phyloP scores from a whole-genome alignment of 257 asterid species.

The Nicotiana noctiflora region DNA sequence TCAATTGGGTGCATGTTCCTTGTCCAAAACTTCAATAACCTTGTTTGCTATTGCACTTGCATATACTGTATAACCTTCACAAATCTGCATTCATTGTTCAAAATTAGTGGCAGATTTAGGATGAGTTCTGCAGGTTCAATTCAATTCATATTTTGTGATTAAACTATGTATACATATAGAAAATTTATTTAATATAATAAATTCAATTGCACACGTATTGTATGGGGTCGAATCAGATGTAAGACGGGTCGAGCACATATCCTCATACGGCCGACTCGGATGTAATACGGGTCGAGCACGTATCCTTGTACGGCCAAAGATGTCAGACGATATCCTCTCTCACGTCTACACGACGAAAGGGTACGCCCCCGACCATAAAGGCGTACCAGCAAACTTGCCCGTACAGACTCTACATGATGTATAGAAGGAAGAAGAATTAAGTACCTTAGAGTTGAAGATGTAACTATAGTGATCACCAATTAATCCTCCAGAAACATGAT shows the following conservation, averaged over 20 bases:
- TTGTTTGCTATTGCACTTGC: constrained; percentile 8
- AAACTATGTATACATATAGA: too few species aligned
- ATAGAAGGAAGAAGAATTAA: neutral
- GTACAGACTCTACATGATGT: neutral
- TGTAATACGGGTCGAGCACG: too few species aligned
- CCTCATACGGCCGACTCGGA: too few species aligned
- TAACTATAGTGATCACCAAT: constrained; percentile 75
- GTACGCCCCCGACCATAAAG: too few species aligned
- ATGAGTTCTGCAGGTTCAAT: too few species aligned
- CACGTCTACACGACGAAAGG: too few species aligned
- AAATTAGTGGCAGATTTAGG: neutral
- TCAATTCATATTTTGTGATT: too few species aligned
- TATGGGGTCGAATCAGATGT: too few species aligned
- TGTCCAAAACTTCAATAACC: constrained; percentile 6
- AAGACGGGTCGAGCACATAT: too few species aligned
- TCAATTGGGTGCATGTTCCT: neutral
- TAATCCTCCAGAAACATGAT: constrained; percentile 85
- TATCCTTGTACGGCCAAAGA: too few species aligned
- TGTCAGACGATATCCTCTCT: too few species aligned
- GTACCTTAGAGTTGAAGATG: constrained; percentile 75
- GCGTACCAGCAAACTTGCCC: too few species aligned
- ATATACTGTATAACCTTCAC: neutral
- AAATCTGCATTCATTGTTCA: constrained; percentile 2
- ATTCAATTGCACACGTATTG: neutral
- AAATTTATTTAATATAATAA: neutral